A percentile compares a stretch with the other conserved stretches of the same genome.
Conservation (phyloP, 441 rosid genomes). For the Breynia disticha region DNA sequence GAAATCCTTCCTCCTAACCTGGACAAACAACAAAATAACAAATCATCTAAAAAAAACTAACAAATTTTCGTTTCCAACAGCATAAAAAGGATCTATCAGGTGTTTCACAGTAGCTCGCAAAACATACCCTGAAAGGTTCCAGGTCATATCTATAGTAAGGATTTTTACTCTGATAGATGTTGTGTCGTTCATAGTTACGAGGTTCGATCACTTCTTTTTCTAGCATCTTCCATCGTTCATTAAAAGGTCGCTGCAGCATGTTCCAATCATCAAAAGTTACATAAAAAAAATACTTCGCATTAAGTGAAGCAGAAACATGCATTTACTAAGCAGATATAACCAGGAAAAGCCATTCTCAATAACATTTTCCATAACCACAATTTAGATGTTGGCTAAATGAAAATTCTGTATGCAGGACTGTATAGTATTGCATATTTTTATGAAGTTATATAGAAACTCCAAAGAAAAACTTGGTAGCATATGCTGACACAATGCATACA, state of each 20-base stretch:
- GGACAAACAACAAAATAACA: slow-evolving; percentile 18
- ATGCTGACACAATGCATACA: no score
- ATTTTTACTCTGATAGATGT: slow-evolving; percentile 59
- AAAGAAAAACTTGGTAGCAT: no score
- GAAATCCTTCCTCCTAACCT: slow-evolving; percentile 98
- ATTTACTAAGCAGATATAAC: not conserved
- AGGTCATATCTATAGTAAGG: slow-evolving; percentile 79
- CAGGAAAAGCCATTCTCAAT: not conserved
- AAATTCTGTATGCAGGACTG: no score
- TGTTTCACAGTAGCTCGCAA: not conserved
- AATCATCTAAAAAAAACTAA: slow-evolving; percentile 12
- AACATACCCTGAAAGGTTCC: slow-evolving; percentile 95
- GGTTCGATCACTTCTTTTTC: slow-evolving; percentile 95
- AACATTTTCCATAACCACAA: not conserved
- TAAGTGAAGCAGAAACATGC: not conserved
- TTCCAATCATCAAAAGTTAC: no score
- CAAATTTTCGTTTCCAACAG: not conserved
- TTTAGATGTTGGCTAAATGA: not conserved
- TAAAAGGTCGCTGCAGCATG: slow-evolving; percentile 77
- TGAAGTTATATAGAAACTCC: no score
- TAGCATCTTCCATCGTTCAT: slow-evolving; percentile 95
- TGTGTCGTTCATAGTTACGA: slow-evolving; percentile 69
- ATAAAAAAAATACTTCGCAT: no score
- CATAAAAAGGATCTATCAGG: not conserved
- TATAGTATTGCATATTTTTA: no score